Conservation (phyloP, 2,329 filamentous ascomycete species). For the Blastomyces parvus region DNA sequence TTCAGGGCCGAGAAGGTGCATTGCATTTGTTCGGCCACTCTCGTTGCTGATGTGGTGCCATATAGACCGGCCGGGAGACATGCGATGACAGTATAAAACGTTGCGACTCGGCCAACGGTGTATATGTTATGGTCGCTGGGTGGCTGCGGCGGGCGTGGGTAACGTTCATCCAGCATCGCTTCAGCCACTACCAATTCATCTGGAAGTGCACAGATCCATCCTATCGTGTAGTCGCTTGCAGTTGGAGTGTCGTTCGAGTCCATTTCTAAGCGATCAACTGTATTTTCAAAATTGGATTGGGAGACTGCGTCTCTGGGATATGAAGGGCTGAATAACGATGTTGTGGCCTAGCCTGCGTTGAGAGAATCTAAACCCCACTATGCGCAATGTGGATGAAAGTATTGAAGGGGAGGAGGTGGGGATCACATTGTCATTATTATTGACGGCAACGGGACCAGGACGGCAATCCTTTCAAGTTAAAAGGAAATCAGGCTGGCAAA, state of each 20-base stretch:
- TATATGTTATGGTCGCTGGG: background rate
- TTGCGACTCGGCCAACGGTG: background rate
- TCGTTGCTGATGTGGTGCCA: background rate
- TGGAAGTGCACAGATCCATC: slow-evolving; percentile 26
- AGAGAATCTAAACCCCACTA: background rate
- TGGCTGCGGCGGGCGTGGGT: background rate
- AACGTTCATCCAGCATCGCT: slow-evolving; percentile 24
- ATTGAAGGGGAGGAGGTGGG: background rate
- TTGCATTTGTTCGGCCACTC: slow-evolving; percentile 16
- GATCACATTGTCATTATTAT: background rate
- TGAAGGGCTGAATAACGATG: background rate
- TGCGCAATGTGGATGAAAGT: background rate
- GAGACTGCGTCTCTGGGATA: background rate
- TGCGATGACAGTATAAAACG: background rate
- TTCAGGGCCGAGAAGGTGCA: slow-evolving; percentile 20
- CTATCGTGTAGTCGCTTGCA: slow-evolving; percentile 22
- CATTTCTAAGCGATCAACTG: background rate
- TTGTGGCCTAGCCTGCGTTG: too few species aligned
- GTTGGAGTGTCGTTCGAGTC: background rate
- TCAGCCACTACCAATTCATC: slow-evolving; percentile 23
- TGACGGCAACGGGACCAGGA: background rate
- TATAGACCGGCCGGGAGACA: background rate
- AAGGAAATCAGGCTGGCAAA: background rate
- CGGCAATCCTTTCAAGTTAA: background rate
- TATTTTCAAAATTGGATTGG: background rate